Evolutionary conservation across 495 filamentous ascomycete species (phyloP).

Genomic region (Penicillium angulare): DNA sequence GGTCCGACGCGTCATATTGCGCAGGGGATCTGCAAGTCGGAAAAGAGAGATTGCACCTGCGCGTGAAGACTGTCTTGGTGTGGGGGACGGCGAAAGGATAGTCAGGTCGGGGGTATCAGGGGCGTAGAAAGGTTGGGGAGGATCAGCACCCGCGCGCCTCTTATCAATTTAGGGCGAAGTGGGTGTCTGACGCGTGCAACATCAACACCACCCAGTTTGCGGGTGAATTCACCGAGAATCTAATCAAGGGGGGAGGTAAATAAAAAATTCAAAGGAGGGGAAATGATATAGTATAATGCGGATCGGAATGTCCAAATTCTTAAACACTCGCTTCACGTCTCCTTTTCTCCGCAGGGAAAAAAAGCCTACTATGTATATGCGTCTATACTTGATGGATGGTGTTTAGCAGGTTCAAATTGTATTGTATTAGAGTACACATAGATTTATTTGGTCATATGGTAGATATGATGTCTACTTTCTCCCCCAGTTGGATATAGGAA

Average conservation of each 20-base stretch:
- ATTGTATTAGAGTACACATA: too few relatives aligned
- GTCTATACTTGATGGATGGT: too few relatives aligned
- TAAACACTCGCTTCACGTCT: too few relatives aligned
- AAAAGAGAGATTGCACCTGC: conserved; percentile 12
- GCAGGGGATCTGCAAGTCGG: background rate
- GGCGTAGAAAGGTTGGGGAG: conserved; percentile 25
- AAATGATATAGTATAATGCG: too few relatives aligned
- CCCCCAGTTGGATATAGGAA: too few relatives aligned
- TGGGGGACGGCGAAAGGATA: conserved; percentile 4
- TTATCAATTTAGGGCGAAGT: conserved; percentile 32
- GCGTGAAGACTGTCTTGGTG: conserved; percentile 8
- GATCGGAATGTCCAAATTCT: conserved; percentile 21
- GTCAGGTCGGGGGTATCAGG: conserved; percentile 22
- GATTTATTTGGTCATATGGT: too few relatives aligned
- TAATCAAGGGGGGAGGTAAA: conserved; percentile 13
- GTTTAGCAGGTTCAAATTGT: too few relatives aligned
- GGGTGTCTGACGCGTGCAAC: conserved; percentile 34
- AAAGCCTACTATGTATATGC: too few relatives aligned
- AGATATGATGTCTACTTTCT: too few relatives aligned
- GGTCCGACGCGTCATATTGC: conserved; percentile 30
- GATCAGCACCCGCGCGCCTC: conserved; percentile 33
- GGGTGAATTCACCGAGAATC: background rate
- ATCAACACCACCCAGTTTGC: conserved; percentile 15
- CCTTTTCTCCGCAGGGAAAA: too few relatives aligned
- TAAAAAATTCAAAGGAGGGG: background rate